phyloP scores from a whole-genome alignment of 2,329 filamentous ascomycete genomes.

The Apiospora aurea region DNA sequence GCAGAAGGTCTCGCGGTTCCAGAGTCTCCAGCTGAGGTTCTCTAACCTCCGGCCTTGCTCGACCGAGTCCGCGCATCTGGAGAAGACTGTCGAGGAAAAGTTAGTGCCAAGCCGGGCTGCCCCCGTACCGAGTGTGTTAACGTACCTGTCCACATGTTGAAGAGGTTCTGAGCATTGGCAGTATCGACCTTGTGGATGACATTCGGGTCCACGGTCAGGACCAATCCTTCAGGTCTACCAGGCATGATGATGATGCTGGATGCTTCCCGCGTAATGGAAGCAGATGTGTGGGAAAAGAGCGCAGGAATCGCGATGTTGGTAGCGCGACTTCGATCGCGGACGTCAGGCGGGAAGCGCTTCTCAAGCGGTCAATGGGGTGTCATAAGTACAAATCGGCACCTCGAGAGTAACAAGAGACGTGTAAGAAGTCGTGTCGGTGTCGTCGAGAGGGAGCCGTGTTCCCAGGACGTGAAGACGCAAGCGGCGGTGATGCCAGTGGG shows the following conservation, averaged over 20 bases:
- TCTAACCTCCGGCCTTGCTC: constrained; percentile 92
- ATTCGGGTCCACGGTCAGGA: constrained; percentile 89
- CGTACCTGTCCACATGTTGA: constrained; percentile 97
- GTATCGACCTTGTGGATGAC: constrained; percentile 96
- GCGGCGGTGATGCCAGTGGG: constrained; percentile 23
- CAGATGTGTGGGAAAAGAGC: constrained; percentile 26
- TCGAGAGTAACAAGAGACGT: constrained; percentile 22
- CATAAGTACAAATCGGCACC: constrained; percentile 25
- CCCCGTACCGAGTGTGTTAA: constrained; percentile 33
- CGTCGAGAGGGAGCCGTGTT: not conserved
- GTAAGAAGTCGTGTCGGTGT: constrained; percentile 11
- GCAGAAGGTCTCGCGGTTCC: constrained; percentile 93
- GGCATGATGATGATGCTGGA: constrained; percentile 68
- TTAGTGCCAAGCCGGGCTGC: constrained; percentile 40
- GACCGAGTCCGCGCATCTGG: constrained; percentile 91
- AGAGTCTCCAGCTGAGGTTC: constrained; percentile 94
- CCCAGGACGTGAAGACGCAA: constrained; percentile 10
- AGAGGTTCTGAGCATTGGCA: constrained; percentile 88
- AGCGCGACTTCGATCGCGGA: constrained; percentile 21
- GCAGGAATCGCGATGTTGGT: constrained; percentile 23
- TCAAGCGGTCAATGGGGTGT: constrained; percentile 21
- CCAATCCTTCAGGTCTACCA: constrained; percentile 80
- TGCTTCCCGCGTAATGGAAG: constrained; percentile 36
- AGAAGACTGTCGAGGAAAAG: constrained; percentile 72
- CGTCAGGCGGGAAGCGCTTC: constrained; percentile 23